Conservation (phyloP, 257 asterid genomes). For the Penstemon barbatus region DNA sequence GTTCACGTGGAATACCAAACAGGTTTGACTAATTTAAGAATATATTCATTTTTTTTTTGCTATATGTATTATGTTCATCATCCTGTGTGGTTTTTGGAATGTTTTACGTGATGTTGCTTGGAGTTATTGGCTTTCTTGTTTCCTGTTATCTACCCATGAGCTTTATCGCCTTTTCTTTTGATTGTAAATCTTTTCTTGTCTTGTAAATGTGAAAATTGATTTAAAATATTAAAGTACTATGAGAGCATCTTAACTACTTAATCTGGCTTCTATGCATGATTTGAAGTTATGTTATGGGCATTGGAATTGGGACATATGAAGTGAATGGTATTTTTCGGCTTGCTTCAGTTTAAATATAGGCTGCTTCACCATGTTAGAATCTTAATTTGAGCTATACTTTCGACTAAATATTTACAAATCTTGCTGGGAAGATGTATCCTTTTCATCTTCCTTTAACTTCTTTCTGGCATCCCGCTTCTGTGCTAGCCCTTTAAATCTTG, state of each 20-base stretch:
- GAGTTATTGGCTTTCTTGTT: background rate
- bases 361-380: constrained; percentile 3
- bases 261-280: constrained; percentile 1
- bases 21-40: constrained; percentile 39
- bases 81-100: background rate
- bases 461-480: background rate
- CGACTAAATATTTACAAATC: background rate
- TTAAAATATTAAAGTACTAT: constrained; percentile 10
- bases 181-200: no score
- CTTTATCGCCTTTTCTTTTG: background rate
- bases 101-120: background rate
- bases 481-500: background rate
- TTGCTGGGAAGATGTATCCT: background rate
- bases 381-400: background rate
- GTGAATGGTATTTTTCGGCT: no score
- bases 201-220: background rate
- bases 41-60: background rate
- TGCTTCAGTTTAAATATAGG: no score
- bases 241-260: background rate
- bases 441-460: background rate
- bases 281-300: background rate
- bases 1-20: constrained; percentile 85
- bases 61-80: background rate
- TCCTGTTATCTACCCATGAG: no score
- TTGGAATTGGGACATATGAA: no score